Conservation (phyloP, 2,329 filamentous ascomycete species). For the Helicocarpus griseus region DNA sequence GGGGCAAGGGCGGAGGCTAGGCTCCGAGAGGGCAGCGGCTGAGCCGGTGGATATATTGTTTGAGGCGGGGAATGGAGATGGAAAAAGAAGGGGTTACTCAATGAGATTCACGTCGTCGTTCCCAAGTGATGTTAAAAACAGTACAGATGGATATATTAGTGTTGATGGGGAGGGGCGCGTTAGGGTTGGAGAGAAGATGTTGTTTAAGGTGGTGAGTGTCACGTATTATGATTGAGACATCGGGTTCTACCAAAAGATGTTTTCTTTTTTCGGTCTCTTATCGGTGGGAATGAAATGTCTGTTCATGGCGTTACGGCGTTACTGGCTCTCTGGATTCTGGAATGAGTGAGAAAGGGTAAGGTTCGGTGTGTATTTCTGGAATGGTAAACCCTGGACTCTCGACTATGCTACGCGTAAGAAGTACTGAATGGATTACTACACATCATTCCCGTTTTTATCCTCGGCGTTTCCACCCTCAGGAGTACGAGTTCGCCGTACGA, state of each 20-base stretch:
- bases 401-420: too few relatives aligned
- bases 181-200: slow-evolving; percentile 2
- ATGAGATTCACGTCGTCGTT: neutral
- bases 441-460: neutral
- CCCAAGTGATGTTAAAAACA: neutral
- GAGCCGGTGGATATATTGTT: slow-evolving; percentile 11
- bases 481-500: neutral
- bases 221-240: slow-evolving; percentile 14
- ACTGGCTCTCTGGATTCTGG: too few relatives aligned
- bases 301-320: too few relatives aligned
- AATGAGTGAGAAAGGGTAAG: neutral
- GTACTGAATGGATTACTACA: neutral
- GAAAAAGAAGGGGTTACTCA: slow-evolving; percentile 7
- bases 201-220: slow-evolving; percentile 12
- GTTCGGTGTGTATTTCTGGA: neutral
- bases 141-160: slow-evolving; percentile 1
- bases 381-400: neutral
- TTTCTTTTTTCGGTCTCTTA: too few relatives aligned
- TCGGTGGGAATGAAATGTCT: too few relatives aligned
- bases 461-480: neutral
- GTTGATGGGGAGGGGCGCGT: slow-evolving; percentile 6
- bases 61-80: neutral
- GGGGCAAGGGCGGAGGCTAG: slow-evolving; percentile 3
- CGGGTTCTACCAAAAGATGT: too few relatives aligned
- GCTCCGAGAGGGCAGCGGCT: slow-evolving; percentile 4